A percentile compares a stretch with the other conserved stretches of the same genome.
These are phyloP conservation scores for Elsinoe fawcettii DNA, from an alignment of 2,329 filamentous ascomycete genomes.

Conservation along the genomic window DNA sequence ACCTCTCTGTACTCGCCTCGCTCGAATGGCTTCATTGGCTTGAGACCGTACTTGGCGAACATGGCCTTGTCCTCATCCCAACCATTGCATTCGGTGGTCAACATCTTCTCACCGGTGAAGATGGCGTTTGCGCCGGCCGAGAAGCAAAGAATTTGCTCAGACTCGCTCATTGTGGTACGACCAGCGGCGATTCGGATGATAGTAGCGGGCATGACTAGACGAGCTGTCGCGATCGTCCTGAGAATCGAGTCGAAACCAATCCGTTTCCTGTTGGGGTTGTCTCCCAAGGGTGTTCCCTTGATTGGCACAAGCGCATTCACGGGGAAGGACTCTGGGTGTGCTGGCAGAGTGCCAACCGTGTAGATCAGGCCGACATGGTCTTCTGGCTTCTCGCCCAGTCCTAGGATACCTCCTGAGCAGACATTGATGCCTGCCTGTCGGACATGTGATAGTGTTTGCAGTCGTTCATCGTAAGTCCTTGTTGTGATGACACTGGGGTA, in stretches of 20 bases:
- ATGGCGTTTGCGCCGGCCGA: constrained; percentile 89
- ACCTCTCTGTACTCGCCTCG: constrained; percentile 27
- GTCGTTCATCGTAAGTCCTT: constrained; percentile 75
- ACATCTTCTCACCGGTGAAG: constrained; percentile 92
- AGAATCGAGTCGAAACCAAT: constrained; percentile 72
- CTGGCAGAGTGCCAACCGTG: constrained; percentile 71
- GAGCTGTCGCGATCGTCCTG: constrained; percentile 74
- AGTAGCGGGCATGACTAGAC: constrained; percentile 73
- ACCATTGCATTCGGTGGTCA: constrained; percentile 83
- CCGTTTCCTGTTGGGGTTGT: constrained; percentile 46
- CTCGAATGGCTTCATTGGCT: constrained; percentile 56
- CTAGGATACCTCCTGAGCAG: constrained; percentile 82
- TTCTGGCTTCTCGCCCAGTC: constrained; percentile 67
- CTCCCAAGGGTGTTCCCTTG: constrained; percentile 77
- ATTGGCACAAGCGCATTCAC: constrained; percentile 89
- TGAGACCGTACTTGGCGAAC: constrained; percentile 75
- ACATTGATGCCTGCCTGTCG: constrained; percentile 82
- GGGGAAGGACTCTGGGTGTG: constrained; percentile 82
- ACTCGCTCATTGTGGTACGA: constrained; percentile 74
- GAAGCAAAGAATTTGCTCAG: constrained; percentile 84
- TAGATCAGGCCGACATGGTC: constrained; percentile 79
- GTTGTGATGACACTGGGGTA: constrained; percentile 84
- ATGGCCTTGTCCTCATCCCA: constrained; percentile 83
- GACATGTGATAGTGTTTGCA: constrained; percentile 71
- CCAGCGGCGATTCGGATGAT: constrained; percentile 84